phyloP scores from a whole-genome alignment of 805 yeast species.

The Wickerhamomyces alni region DNA sequence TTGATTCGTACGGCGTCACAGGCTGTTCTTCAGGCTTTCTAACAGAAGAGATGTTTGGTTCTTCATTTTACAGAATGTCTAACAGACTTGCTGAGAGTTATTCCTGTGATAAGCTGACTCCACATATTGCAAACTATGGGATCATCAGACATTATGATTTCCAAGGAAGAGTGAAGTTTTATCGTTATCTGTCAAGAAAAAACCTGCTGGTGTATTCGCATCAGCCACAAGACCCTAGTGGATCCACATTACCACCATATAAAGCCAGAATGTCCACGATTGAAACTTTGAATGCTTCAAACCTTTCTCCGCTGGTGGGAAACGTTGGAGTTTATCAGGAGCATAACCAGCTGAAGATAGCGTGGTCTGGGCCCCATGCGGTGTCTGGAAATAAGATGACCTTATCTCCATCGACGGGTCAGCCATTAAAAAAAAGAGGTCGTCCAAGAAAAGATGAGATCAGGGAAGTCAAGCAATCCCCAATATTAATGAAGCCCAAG shows the following conservation, averaged over 20 bases:
- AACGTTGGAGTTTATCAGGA: slow-evolving; percentile 4
- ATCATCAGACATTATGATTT: slow-evolving; percentile 63
- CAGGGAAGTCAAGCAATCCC: slow-evolving; percentile 7
- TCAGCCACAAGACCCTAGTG: slow-evolving; percentile 16
- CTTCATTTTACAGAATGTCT: slow-evolving; percentile 44
- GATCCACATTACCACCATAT: slow-evolving; percentile 23
- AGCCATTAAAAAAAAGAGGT: neutral
- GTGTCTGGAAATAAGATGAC: neutral
- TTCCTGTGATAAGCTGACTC: slow-evolving; percentile 28
- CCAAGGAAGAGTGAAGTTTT: slow-evolving; percentile 69
- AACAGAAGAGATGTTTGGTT: slow-evolving; percentile 45
- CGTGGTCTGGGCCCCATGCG: slow-evolving; percentile 13
- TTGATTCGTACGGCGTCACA: slow-evolving; percentile 30
- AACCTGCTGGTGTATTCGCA: slow-evolving; percentile 30
- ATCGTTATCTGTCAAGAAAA: slow-evolving; percentile 50
- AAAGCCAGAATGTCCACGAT: slow-evolving; percentile 13
- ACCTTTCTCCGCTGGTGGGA: slow-evolving; percentile 21
- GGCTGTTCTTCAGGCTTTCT: slow-evolving; percentile 63
- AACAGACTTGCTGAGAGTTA: slow-evolving; percentile 45
- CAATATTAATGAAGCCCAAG: neutral
- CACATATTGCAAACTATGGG: slow-evolving; percentile 26
- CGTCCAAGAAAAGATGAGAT: slow-evolving; percentile 17
- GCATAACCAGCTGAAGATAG: slow-evolving; percentile 5
- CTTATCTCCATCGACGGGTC: neutral
- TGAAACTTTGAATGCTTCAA: slow-evolving; percentile 16